Evolutionary conservation across 2,329 filamentous ascomycete genomes (phyloP).

Genomic region (Arthrobotrys conoides): DNA sequence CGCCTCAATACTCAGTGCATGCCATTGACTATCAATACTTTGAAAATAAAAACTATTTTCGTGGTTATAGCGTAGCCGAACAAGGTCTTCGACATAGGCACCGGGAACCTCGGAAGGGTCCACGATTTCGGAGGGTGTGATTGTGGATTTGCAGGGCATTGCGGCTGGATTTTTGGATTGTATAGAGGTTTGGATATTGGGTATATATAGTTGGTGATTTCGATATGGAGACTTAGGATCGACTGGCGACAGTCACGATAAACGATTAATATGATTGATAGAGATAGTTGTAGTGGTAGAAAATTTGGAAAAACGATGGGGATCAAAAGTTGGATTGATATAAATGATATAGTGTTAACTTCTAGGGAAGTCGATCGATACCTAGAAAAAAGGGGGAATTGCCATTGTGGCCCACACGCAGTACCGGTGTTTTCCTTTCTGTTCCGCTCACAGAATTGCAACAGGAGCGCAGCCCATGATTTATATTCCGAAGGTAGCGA

Average conservation of each 20-base stretch:
- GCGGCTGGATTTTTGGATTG: not conserved
- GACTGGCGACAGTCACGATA: no score
- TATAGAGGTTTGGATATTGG: not conserved
- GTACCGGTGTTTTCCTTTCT: not conserved
- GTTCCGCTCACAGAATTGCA: not conserved
- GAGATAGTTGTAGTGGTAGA: no score
- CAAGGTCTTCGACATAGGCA: not conserved
- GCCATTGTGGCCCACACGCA: slow-evolving; percentile 5
- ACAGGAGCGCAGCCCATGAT: no score
- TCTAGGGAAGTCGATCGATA: not conserved
- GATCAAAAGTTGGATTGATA: slow-evolving; percentile 14
- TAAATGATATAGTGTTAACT: not conserved
- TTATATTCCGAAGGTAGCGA: not conserved
- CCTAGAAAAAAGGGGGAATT: not conserved
- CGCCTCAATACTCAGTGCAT: not conserved
- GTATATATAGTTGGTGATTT: no score
- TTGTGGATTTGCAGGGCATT: slow-evolving; percentile 49
- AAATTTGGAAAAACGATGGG: not conserved
- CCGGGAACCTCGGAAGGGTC: not conserved
- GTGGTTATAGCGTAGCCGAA: slow-evolving; percentile 5
- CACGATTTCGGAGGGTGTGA: slow-evolving; percentile 17
- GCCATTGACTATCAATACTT: not conserved
- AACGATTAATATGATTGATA: no score
- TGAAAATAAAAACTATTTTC: slow-evolving; percentile 18
- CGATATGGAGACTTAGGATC: no score